Conservation (phyloP, 2,329 filamentous ascomycete species). For the Sporothrix luriei region DNA sequence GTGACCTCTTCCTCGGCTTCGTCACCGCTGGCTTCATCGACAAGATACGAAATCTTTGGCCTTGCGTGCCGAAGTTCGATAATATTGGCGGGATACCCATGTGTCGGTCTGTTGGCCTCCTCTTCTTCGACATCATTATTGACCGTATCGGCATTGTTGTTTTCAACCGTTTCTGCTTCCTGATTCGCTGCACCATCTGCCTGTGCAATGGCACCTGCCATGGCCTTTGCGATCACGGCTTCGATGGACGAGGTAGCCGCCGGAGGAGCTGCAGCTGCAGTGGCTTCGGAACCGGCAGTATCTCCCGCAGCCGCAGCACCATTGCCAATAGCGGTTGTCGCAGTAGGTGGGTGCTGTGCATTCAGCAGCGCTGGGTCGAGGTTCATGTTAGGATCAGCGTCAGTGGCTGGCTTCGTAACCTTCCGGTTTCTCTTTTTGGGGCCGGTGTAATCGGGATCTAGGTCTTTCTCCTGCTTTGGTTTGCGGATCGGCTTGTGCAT, state of each 20-base stretch:
- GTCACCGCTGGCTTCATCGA: constrained; percentile 28
- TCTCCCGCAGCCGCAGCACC: background rate
- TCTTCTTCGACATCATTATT: constrained; percentile 1
- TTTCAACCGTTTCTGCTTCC: constrained; percentile 29
- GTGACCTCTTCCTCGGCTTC: constrained; percentile 28
- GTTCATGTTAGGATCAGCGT: constrained; percentile 46
- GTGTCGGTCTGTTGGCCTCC: background rate
- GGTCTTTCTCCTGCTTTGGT: constrained; percentile 55
- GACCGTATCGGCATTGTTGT: constrained; percentile 11
- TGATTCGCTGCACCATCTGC: background rate
- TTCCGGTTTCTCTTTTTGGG: constrained; percentile 42
- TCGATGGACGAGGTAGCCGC: constrained; percentile 6
- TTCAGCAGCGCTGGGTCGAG: constrained; percentile 57
- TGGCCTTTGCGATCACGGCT: background rate
- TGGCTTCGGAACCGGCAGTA: background rate
- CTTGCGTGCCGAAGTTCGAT: constrained; percentile 33
- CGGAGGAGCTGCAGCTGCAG: background rate
- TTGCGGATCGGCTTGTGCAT: constrained; percentile 57
- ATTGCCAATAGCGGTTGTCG: background rate
- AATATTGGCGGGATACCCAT: constrained; percentile 28
- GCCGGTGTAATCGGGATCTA: constrained; percentile 57
- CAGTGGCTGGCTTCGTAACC: constrained; percentile 48
- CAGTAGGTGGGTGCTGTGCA: constrained; percentile 20
- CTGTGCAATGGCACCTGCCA: background rate
- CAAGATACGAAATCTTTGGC: constrained; percentile 32